A percentile compares a stretch with the other conserved stretches of the same genome.
Evolutionary conservation across 108 stramenopile genomes (phyloP).

Genomic region (Nannochloropsis salina): DNA sequence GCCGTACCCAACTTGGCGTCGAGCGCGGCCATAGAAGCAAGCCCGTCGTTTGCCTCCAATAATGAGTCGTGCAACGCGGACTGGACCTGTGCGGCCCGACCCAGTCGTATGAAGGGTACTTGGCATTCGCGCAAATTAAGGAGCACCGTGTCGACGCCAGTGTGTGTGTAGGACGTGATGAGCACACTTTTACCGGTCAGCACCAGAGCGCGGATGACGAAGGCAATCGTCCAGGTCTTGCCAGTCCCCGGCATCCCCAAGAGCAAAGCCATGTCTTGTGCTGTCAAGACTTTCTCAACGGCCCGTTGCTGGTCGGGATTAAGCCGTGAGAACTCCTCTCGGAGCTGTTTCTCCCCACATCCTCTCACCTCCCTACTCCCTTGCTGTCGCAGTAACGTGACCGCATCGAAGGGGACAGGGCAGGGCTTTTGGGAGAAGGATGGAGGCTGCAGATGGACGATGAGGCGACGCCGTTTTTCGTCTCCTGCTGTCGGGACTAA

Average conservation of each 20-base stretch:
- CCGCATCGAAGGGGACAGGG: constrained; percentile 28
- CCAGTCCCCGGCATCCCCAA: constrained; percentile 59
- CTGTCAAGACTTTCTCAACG: constrained; percentile 41
- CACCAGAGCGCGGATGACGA: constrained; percentile 72
- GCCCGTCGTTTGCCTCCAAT: neutral
- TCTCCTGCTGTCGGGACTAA: constrained; percentile 28
- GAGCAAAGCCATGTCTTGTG: constrained; percentile 49
- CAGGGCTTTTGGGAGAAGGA: constrained; percentile 23
- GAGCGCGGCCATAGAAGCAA: neutral
- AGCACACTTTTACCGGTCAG: constrained; percentile 78
- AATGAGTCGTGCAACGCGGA: constrained; percentile 17
- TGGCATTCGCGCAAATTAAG: constrained; percentile 68
- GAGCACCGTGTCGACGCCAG: constrained; percentile 89
- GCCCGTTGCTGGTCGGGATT: constrained; percentile 52
- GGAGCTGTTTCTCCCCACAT: constrained; percentile 20
- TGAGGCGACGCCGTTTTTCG: constrained; percentile 32
- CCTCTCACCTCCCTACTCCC: neutral
- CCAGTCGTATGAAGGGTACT: constrained; percentile 36
- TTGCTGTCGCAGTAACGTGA: neutral
- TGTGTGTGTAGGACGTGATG: constrained; percentile 88
- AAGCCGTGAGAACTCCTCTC: constrained; percentile 26
- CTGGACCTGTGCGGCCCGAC: neutral
- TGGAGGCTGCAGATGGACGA: constrained; percentile 34
- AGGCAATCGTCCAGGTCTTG: constrained; percentile 59
- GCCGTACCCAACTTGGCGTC: constrained; percentile 36